Evolutionary conservation across 192 early-diverging fungal genomes (phyloP), one percentile per base, ranked within the genome.

Genomic region (Gonapodya sp.): DNA sequence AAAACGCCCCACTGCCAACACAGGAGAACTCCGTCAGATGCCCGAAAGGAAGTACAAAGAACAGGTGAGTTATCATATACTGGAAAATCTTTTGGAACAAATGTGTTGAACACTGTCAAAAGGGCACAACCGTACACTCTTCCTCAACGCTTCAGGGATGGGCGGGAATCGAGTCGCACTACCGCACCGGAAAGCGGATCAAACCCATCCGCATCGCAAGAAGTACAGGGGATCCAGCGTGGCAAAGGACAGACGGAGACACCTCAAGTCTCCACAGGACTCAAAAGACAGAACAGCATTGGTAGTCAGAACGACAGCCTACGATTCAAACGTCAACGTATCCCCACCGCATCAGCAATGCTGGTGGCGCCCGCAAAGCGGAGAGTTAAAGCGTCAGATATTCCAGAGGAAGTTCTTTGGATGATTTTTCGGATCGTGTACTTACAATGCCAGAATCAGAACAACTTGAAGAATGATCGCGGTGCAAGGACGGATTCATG

Each of bases 391-490:
- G 46, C 46, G 24, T 64, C 46, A 8, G 46, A 64, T 8, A 64
- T 64, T 64, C 46, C 46, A 24, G 46, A 64, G 8, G 46, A 64
- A 16, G 24, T 64, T 64, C 46, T 64, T 64, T 24, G 46, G 46
- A 64, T 64, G 46, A 64, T 64, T 64, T 64, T 64, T 64, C 46
- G 46, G 46, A 64, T 64, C 24, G 46, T 64, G 46, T 64, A 64
- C 46, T 64, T 64, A 64, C 46, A 64, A 24, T 64, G 46, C 24
- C 46, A 24, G 8, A 8, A 64, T 24, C 24, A 24, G 46, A 64
- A 64, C 46, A 64, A 64, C 46, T 64, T 24, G 46, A 64, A 16
- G 46, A 64, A 64, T 24, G 46, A 24, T 64, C 46, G 46, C 8
- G 24, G 46, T 64, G 46, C 8, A 24, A 64, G 46, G 46, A 64